A percentile compares a stretch with the other conserved stretches of the same genome.
These are phyloP conservation scores for Casuarina cunninghamiana DNA, from an alignment of 306 rosid species.

Conservation along the genomic window DNA sequence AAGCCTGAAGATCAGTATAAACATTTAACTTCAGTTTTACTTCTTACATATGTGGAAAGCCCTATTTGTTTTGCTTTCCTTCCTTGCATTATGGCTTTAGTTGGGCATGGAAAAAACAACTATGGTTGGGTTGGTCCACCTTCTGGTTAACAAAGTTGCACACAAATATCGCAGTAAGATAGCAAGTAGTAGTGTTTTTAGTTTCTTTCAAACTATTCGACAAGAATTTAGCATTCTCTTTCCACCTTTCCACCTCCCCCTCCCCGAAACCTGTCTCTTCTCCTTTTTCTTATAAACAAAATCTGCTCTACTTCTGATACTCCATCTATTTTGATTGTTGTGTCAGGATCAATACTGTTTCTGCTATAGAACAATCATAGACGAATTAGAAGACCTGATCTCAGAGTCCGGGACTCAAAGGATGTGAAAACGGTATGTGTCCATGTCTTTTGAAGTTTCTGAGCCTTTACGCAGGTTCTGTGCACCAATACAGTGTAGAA, in stretches of 20 bases:
- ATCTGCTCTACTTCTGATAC: conserved; percentile 10
- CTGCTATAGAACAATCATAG: conserved; percentile 59
- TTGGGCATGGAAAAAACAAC: neutral
- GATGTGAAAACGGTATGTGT: conserved; percentile 36
- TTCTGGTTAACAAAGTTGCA: neutral
- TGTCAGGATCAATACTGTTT: conserved; percentile 62
- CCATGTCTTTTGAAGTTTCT: conserved; percentile 10
- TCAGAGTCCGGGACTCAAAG: conserved; percentile 36
- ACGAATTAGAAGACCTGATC: conserved; percentile 74
- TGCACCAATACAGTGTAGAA: neutral
- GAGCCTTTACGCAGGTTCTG: conserved; percentile 14
- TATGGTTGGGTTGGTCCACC: neutral
- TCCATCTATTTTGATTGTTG: conserved; percentile 13
- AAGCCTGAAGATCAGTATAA: neutral
- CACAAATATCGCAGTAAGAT: neutral
- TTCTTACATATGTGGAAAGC: neutral
- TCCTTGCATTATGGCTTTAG: neutral
- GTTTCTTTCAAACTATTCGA: neutral
- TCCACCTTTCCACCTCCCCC: neutral
- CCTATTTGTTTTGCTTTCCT: neutral
- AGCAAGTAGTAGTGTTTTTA: neutral
- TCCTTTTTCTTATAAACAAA: neutral
- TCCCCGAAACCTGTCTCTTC: neutral
- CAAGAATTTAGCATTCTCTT: neutral
- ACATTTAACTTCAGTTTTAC: neutral